Evolutionary conservation across 2,329 filamentous ascomycete species (phyloP), one percentile per base, ranked within the genome.

Genomic region (Xylaria sp.): DNA sequence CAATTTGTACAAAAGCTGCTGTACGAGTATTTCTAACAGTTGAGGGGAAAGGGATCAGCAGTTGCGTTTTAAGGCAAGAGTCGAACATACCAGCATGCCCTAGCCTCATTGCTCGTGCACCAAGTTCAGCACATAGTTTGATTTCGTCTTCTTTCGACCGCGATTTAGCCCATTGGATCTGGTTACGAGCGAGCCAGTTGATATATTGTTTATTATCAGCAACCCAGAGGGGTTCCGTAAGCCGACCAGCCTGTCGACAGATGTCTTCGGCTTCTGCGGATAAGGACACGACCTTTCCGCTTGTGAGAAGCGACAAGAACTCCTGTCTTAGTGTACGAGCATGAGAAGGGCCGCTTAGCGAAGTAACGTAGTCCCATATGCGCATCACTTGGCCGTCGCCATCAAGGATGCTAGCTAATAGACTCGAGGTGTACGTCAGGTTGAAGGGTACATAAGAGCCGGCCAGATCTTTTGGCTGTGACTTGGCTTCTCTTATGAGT

Each of bases 161-260:
- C 64, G 64, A 72, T 54, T 71, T 77, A 51, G 75, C 79, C 82
- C 79, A 90, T 30, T 71, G 76, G 34, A 77, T 82, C 58, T 96
- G 83, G 75, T 90, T 92, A 14, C 79, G 80, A 1, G 89, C 91
- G 47, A 97, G 79, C 94, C 94, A 97, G 34, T 80, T 80, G 12
- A 88, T 86, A 80, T 92, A 97, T 19, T 85, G 78, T 30, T 82
- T 82, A 3, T 91, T 90, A 70, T 90, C 85, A 0, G 88, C 84
- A 39, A 93, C 75, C 92, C 93, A 97, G 12, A 72, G 70, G 5
- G 75, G 71, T 21, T 74, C 76, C 19, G 64, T 72, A 0, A 74
- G 72, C 21, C 81, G 75, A 19, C 74, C 72, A 17, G 71, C 80
- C 17, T 77, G 74, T 3, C 82, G 84, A 8, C 86, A 75, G 1